These are phyloP conservation scores for Penicillium palitans DNA, from an alignment of 2,329 filamentous ascomycete species.

Conservation along the genomic window DNA sequence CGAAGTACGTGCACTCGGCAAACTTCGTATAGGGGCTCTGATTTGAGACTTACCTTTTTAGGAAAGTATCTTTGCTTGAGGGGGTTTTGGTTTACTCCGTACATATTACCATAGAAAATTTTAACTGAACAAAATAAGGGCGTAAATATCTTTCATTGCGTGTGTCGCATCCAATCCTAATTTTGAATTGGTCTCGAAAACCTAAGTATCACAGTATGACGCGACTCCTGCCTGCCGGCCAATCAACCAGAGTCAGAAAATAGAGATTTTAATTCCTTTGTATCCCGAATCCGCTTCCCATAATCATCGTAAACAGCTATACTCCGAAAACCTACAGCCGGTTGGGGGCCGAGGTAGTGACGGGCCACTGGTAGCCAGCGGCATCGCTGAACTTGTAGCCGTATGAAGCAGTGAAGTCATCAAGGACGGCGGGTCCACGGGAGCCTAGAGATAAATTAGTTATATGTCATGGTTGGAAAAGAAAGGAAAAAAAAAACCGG, in stretches of 20 bases:
- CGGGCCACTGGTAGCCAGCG: slow-evolving; percentile 92
- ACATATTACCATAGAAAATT: background rate
- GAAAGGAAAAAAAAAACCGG: background rate
- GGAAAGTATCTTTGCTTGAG: background rate
- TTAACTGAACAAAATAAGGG: slow-evolving; percentile 2
- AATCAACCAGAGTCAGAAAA: slow-evolving; percentile 11
- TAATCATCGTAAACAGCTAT: slow-evolving; percentile 28
- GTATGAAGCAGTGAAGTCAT: slow-evolving; percentile 97
- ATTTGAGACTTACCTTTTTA: background rate
- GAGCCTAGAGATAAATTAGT: slow-evolving; percentile 63
- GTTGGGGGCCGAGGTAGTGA: slow-evolving; percentile 68
- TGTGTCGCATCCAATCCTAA: slow-evolving; percentile 15
- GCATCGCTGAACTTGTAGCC: slow-evolving; percentile 99
- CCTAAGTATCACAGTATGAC: slow-evolving; percentile 15
- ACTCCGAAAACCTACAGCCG: slow-evolving; percentile 65
- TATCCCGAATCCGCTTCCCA: slow-evolving; percentile 23
- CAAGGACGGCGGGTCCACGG: slow-evolving; percentile 90
- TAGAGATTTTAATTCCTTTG: slow-evolving; percentile 28
- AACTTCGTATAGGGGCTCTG: background rate
- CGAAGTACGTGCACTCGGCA: slow-evolving; percentile 1
- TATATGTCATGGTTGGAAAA: background rate
- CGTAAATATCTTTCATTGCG: slow-evolving; percentile 18
- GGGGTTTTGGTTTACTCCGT: too few species aligned
- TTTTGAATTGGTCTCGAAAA: slow-evolving; percentile 5
- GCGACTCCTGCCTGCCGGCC: slow-evolving; percentile 16